phyloP scores from a whole-genome alignment of 495 filamentous ascomycete genomes.

The Lichina pygmaea region DNA sequence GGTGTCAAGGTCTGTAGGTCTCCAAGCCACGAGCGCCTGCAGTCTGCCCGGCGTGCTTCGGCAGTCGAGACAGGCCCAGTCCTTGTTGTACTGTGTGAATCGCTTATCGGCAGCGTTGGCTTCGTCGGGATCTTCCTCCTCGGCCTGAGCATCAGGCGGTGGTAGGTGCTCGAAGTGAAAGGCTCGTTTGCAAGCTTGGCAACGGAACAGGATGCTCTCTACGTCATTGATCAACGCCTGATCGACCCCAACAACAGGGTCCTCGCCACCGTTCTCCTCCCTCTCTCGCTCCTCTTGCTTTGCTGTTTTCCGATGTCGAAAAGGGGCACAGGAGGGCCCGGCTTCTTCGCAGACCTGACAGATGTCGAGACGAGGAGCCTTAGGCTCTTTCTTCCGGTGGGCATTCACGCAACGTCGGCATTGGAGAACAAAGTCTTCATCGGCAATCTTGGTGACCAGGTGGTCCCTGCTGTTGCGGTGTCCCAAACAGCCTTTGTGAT shows the following conservation, averaged over 20 bases:
- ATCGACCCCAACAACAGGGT: slow-evolving; percentile 40
- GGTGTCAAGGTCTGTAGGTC: slow-evolving; percentile 26
- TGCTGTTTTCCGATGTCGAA: slow-evolving; percentile 38
- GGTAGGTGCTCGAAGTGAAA: slow-evolving; percentile 69
- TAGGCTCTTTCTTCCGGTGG: slow-evolving; percentile 34
- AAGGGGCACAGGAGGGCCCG: slow-evolving; percentile 38
- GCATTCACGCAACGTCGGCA: slow-evolving; percentile 60
- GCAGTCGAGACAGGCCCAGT: slow-evolving; percentile 61
- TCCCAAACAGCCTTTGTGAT: slow-evolving; percentile 63
- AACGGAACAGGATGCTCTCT: slow-evolving; percentile 60
- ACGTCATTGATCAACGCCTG: slow-evolving; percentile 40
- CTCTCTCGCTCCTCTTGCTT: slow-evolving; percentile 62
- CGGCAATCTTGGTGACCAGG: slow-evolving; percentile 69
- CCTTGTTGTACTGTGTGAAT: slow-evolving; percentile 30
- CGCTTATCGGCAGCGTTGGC: slow-evolving; percentile 15
- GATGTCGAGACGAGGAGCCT: slow-evolving; percentile 35
- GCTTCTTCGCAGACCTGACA: slow-evolving; percentile 40
- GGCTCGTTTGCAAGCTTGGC: slow-evolving; percentile 42
- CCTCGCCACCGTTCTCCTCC: slow-evolving; percentile 45
- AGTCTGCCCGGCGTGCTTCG: slow-evolving; percentile 28
- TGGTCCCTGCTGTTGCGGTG: slow-evolving; percentile 49
- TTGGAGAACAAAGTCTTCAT: slow-evolving; percentile 62
- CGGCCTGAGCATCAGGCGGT: slow-evolving; percentile 7
- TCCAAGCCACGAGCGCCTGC: slow-evolving; percentile 60
- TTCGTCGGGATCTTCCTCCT: slow-evolving; percentile 14